Evolutionary conservation across 129 eudicot genomes (phyloP).

Genomic region (Rutidosis leptorrhynchoides): DNA sequence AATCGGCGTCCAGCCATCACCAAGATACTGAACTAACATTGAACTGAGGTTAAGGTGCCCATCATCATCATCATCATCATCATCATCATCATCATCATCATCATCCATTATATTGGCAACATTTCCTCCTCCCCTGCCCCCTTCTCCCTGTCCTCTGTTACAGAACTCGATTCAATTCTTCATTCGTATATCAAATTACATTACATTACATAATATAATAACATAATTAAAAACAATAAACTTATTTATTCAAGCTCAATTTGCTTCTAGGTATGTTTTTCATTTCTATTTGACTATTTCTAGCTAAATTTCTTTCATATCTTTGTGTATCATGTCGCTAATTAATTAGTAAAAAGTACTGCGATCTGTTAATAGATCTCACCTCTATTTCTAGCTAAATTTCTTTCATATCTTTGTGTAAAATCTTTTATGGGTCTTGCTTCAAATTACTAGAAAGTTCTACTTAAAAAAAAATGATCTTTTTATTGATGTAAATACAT

Average conservation of each 20-base stretch:
- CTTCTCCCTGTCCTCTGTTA: background rate
- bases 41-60: background rate
- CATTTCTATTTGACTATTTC: slow-evolving; percentile 21
- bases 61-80: too few species aligned
- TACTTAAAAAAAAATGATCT: slow-evolving; percentile 10
- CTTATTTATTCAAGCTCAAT: slow-evolving; percentile 14
- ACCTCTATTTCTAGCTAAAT: background rate
- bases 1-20: too few species aligned
- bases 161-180: slow-evolving; percentile 12
- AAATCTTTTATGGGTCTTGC: slow-evolving; percentile 29
- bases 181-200: slow-evolving; percentile 27
- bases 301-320: background rate
- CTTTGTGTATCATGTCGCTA: background rate
- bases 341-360: background rate
- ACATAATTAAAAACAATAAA: slow-evolving; percentile 2
- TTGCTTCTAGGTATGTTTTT: slow-evolving; percentile 19
- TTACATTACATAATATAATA: too few species aligned
- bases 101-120: slow-evolving; percentile 30
- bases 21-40: too few species aligned
- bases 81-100: too few species aligned
- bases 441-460: background rate
- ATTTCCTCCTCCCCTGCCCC: background rate
- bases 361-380: slow-evolving; percentile 25
- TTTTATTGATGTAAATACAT: slow-evolving; percentile 10
- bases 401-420: too few species aligned